phyloP scores from a whole-genome alignment of 2,329 filamentous ascomycete species.

The Colletotrichum sansevieriae region DNA sequence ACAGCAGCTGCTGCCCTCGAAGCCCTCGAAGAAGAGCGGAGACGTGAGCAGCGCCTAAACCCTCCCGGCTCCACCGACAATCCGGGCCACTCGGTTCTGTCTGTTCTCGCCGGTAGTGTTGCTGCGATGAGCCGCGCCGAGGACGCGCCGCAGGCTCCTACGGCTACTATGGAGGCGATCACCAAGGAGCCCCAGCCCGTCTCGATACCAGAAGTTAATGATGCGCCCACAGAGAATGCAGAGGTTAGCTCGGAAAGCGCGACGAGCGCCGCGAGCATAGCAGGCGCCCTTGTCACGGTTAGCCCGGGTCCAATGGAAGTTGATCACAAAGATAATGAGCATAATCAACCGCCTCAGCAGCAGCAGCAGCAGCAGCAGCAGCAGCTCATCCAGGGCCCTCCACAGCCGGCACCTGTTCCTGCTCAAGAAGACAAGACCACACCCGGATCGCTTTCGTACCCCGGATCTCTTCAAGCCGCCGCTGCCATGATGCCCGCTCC shows the following conservation, averaged over 20 bases:
- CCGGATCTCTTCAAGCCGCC: conserved; percentile 61
- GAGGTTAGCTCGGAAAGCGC: conserved; percentile 61
- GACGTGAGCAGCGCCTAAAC: conserved; percentile 54
- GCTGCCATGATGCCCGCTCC: conserved; percentile 58
- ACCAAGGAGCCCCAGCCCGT: conserved; percentile 48
- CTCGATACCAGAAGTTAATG: conserved; percentile 48
- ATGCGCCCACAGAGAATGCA: conserved; percentile 53
- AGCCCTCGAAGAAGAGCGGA: conserved; percentile 66
- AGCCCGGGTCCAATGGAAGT: conserved; percentile 69
- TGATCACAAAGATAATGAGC: conserved; percentile 56
- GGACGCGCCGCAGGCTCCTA: conserved; percentile 63
- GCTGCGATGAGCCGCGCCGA: conserved; percentile 68
- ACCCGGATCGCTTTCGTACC: conserved; percentile 67
- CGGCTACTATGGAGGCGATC: conserved; percentile 58
- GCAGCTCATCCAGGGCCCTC: conserved; percentile 53
- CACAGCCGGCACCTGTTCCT: conserved; percentile 55
- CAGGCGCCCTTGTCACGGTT: conserved; percentile 59
- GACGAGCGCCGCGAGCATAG: conserved; percentile 55
- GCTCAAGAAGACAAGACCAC: conserved; percentile 65
- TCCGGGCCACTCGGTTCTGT: conserved; percentile 65
- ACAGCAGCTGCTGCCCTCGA: conserved; percentile 60
- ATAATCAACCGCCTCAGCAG: conserved; percentile 43
- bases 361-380: conserved; percentile 53
- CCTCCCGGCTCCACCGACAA: conserved; percentile 64
- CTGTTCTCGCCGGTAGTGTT: conserved; percentile 66